These are phyloP conservation scores for Plasmodium knowlesi DNA, from an alignment of 169 alveolate species.

Conservation along the genomic window DNA sequence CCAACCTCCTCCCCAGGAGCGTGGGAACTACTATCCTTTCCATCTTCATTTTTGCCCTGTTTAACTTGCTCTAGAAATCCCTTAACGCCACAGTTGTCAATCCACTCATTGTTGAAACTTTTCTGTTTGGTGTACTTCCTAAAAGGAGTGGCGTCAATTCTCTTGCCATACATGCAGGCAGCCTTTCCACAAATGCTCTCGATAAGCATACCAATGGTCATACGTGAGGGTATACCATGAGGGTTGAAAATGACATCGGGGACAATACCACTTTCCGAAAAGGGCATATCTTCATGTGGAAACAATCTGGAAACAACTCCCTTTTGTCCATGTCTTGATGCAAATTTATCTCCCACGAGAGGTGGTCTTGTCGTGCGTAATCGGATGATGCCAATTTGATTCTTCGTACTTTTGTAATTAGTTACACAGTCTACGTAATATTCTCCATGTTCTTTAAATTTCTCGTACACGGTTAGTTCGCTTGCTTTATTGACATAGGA, in stretches of 20 bases:
- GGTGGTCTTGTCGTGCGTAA: conserved; percentile 91
- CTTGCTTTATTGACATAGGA: conserved; percentile 50
- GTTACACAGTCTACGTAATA: conserved; percentile 59
- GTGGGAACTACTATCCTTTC: conserved; percentile 34
- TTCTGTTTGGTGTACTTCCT: conserved; percentile 85
- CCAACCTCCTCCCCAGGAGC: conserved; percentile 53
- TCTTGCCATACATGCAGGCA: conserved; percentile 96
- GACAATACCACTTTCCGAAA: conserved; percentile 98
- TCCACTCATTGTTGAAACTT: conserved; percentile 82
- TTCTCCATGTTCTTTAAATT: conserved; percentile 36
- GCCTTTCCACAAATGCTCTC: conserved; percentile 99
- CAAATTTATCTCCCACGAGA: conserved; percentile 99
- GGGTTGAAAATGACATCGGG: conserved; percentile 99
- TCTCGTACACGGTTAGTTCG: conserved; percentile 63
- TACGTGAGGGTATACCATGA: conserved; percentile 99
- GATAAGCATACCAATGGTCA: conserved; percentile 99
- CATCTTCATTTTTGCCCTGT: conserved; percentile 28
- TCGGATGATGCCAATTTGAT: conserved; percentile 76
- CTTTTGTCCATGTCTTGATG: conserved; percentile 99
- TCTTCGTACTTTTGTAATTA: not conserved
- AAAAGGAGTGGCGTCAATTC: conserved; percentile 93
- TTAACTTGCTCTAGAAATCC: conserved; percentile 71
- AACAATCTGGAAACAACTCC: conserved; percentile 98
- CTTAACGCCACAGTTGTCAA: conserved; percentile 86
- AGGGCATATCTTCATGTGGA: conserved; percentile 99